A percentile compares a stretch with the other conserved stretches of the same genome.
phyloP scores from a whole-genome alignment of 108 stramenopile genomes.

The Nitzschia inconspicua region DNA sequence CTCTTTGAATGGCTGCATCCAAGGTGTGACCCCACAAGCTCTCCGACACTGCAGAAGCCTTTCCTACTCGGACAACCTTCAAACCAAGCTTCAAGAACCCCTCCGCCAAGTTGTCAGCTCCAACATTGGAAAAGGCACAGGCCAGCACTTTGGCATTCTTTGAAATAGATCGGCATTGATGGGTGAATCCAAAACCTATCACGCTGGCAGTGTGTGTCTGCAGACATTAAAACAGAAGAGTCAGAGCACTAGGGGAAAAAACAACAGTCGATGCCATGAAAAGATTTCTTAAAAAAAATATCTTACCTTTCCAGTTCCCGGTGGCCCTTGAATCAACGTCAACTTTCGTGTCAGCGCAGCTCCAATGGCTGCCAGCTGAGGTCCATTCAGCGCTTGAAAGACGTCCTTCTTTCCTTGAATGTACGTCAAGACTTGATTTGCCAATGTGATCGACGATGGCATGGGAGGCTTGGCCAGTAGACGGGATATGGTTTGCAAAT shows the following conservation, averaged over 20 bases:
- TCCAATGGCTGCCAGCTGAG: slow-evolving; percentile 73
- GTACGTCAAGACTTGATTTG: slow-evolving; percentile 60
- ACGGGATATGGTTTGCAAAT: slow-evolving; percentile 51
- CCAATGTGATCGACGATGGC: slow-evolving; percentile 51
- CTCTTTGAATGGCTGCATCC: slow-evolving; percentile 73
- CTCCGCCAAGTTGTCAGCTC: slow-evolving; percentile 86
- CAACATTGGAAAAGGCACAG: slow-evolving; percentile 84
- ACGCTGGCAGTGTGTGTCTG: slow-evolving; percentile 73
- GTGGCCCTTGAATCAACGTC: slow-evolving; percentile 83
- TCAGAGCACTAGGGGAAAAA: background rate
- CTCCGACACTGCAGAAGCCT: slow-evolving; percentile 72
- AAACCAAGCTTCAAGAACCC: slow-evolving; percentile 58
- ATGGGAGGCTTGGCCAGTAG: slow-evolving; percentile 70
- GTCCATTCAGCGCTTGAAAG: slow-evolving; percentile 67
- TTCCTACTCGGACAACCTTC: slow-evolving; percentile 85
- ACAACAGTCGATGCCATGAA: background rate
- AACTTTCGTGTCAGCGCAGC: slow-evolving; percentile 78
- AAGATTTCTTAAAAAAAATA: too few species aligned
- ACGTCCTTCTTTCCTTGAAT: slow-evolving; percentile 53
- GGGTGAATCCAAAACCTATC: slow-evolving; percentile 85
- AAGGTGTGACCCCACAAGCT: slow-evolving; percentile 69
- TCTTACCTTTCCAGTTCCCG: slow-evolving; percentile 55
- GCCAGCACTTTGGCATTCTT: slow-evolving; percentile 78
- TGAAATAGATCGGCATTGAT: slow-evolving; percentile 68
- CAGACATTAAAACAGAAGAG: slow-evolving; percentile 27